A percentile compares a stretch with the other conserved stretches of the same genome.
phyloP scores from a whole-genome alignment of 192 early-diverging fungal species.

The Phlyctochytrium bullatum region DNA sequence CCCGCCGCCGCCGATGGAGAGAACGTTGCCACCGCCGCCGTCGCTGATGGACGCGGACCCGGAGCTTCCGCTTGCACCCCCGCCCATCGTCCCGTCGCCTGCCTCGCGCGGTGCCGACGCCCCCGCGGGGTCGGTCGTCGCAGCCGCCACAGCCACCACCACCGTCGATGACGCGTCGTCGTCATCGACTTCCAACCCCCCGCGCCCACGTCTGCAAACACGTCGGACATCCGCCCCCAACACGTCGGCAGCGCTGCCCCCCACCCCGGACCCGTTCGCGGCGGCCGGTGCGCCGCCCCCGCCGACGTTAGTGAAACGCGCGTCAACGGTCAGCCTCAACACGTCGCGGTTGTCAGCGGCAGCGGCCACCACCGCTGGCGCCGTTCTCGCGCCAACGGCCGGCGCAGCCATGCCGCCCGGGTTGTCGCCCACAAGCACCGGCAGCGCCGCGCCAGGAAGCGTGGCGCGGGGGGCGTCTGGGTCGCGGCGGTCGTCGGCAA shows the following conservation, averaged over 20 bases:
- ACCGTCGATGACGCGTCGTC: background rate
- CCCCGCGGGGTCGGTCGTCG: background rate
- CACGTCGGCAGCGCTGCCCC: background rate
- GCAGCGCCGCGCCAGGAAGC: background rate
- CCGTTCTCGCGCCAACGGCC: background rate
- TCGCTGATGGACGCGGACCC: background rate
- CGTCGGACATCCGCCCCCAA: too few species aligned
- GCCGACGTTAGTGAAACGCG: background rate
- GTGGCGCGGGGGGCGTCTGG: background rate
- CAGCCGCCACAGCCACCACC: background rate
- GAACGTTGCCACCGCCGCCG: background rate
- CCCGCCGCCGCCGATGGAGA: background rate
- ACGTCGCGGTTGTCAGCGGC: background rate
- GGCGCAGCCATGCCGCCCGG: too few species aligned
- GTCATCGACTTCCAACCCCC: too few species aligned
- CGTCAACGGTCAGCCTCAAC: too few species aligned
- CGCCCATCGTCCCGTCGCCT: background rate
- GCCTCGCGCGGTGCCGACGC: too few species aligned
- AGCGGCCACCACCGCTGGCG: background rate
- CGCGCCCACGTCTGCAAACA: too few species aligned
- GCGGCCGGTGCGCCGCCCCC: background rate
- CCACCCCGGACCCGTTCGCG: too few species aligned
- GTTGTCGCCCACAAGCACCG: background rate
- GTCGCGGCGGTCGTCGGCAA: background rate
- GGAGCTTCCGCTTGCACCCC: too few species aligned